Conservation (phyloP, 1,284 basidiomycete genomes). For the Boletellus deceptivus region DNA sequence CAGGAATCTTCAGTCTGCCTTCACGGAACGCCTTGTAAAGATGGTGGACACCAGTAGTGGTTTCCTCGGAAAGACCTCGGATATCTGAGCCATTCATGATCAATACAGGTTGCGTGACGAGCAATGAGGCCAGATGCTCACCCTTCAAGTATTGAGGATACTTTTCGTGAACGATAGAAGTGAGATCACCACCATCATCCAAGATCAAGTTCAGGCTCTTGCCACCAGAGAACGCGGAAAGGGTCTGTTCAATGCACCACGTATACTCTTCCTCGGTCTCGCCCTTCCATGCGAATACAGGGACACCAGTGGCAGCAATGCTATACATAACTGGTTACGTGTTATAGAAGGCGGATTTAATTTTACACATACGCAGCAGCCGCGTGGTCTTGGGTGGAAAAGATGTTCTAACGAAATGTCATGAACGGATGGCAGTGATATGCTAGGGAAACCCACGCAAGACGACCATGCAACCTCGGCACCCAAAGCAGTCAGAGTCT, state of each 20-base stretch:
- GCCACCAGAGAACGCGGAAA: constrained; percentile 77
- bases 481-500: constrained; percentile 92
- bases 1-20: constrained; percentile 94
- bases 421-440: constrained; percentile 4
- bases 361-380: constrained; percentile 80
- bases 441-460: constrained; percentile 59
- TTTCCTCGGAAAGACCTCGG: constrained; percentile 97
- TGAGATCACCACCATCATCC: constrained; percentile 98
- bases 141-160: constrained; percentile 85
- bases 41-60: constrained; percentile 99
- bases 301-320: constrained; percentile 97
- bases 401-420: constrained; percentile 80
- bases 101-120: background rate
- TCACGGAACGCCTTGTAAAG: constrained; percentile 97
- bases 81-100: constrained; percentile 51
- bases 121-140: constrained; percentile 29
- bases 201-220: constrained; percentile 98
- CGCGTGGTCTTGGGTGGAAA: constrained; percentile 99
- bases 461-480: constrained; percentile 99
- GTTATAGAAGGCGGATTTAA: background rate
- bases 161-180: constrained; percentile 93
- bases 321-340: constrained; percentile 35
- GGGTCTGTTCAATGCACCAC: constrained; percentile 98
- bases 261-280: constrained; percentile 99
- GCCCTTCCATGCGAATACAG: constrained; percentile 99